Conservation (phyloP, 495 filamentous ascomycete genomes). For the Aspergillus ellipticus region DNA sequence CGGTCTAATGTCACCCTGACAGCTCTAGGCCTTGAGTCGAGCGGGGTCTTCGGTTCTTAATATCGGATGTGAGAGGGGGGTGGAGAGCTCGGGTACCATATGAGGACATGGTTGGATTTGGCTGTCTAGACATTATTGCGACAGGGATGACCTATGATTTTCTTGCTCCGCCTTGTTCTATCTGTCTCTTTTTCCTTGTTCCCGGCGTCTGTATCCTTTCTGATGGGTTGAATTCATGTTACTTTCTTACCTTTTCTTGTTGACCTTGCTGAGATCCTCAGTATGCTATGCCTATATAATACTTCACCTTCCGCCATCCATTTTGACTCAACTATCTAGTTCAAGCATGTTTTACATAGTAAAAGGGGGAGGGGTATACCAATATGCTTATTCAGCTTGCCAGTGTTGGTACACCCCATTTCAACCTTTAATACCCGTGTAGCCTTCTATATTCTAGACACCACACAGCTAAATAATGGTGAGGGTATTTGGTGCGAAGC, state of each 20-base stretch:
- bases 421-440: neutral
- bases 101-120: constrained; percentile 29
- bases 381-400: neutral
- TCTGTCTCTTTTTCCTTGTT: constrained; percentile 25
- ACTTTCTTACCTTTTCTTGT: constrained; percentile 21
- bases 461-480: neutral
- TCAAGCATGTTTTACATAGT: neutral
- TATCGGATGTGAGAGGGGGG: neutral
- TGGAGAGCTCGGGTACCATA: constrained; percentile 10
- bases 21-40: constrained; percentile 5
- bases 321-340: neutral
- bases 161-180: constrained; percentile 20
- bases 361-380: neutral
- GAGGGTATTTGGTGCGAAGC: neutral
- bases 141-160: constrained; percentile 26
- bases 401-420: neutral
- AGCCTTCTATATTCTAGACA: neutral
- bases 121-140: constrained; percentile 34
- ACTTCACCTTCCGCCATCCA: constrained; percentile 19
- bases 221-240: constrained; percentile 31
- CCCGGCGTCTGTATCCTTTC: constrained; percentile 39
- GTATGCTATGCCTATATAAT: constrained; percentile 45
- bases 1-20: constrained; percentile 11
- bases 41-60: constrained; percentile 18
- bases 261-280: constrained; percentile 21